Conservation (phyloP, 2,329 filamentous ascomycete genomes). For the Colletotrichum noveboracense region DNA sequence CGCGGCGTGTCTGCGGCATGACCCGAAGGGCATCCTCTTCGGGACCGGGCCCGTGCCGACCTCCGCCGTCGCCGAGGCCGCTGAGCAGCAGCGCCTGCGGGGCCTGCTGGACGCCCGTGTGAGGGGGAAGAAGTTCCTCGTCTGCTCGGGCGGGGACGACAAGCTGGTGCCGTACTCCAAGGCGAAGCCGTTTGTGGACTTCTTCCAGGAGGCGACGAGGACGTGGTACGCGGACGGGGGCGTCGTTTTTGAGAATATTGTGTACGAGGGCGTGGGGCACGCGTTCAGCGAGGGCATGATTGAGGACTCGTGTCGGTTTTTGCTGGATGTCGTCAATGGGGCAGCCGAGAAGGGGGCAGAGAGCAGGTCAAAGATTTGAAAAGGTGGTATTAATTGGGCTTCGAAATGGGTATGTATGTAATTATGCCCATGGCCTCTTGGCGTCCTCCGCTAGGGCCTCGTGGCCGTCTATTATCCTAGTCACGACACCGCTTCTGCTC, state of each 20-base stretch:
- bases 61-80: conserved; percentile 26
- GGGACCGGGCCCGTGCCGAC: conserved; percentile 45
- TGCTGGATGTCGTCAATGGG: conserved; percentile 53
- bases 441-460: conserved; percentile 45
- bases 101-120: conserved; percentile 54
- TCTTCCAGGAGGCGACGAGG: conserved; percentile 60
- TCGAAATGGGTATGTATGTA: neutral
- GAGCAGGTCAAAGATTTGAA: conserved; percentile 33
- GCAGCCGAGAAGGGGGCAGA: conserved; percentile 24
- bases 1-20: conserved; percentile 65
- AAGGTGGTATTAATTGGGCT: neutral
- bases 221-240: conserved; percentile 60
- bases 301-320: conserved; percentile 67
- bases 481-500: conserved; percentile 41
- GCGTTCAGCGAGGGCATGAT: conserved; percentile 73
- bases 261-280: conserved; percentile 74
- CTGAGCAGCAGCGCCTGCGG: conserved; percentile 48
- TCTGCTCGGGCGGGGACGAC: conserved; percentile 71
- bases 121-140: conserved; percentile 67
- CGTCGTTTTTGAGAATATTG: conserved; percentile 65
- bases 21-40: conserved; percentile 79
- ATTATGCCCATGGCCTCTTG: conserved; percentile 43
- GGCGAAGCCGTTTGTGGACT: conserved; percentile 63
- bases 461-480: conserved; percentile 35
- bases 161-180: conserved; percentile 74